Conservation (phyloP, 2,329 filamentous ascomycete genomes). For the Periconia macrospinosa region DNA sequence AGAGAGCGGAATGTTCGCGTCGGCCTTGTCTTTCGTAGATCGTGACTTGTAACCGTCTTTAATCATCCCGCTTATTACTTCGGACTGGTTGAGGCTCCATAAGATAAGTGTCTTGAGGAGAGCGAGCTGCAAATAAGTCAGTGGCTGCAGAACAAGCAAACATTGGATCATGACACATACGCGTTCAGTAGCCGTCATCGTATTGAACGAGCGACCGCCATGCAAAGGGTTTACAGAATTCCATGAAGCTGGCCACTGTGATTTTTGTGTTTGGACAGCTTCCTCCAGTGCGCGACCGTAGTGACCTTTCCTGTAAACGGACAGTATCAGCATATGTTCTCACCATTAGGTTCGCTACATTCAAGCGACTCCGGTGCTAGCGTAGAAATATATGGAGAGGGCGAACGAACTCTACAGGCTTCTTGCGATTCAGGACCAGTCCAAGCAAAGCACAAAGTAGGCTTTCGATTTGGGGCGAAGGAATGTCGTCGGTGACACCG, state of each 20-base stretch:
- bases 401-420: constrained; percentile 88
- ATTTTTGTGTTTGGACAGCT: constrained; percentile 79
- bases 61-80: constrained; percentile 77
- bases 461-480: constrained; percentile 82
- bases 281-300: constrained; percentile 94
- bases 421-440: constrained; percentile 92
- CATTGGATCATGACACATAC: constrained; percentile 54
- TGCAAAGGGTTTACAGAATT: constrained; percentile 78
- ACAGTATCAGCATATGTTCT: constrained; percentile 34
- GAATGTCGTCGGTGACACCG: constrained; percentile 75
- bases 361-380: constrained; percentile 21
- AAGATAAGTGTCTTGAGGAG: constrained; percentile 81
- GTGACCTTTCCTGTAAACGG: constrained; percentile 72
- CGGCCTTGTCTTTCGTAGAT: constrained; percentile 85
- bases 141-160: constrained; percentile 9
- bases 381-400: constrained; percentile 11
- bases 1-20: constrained; percentile 81
- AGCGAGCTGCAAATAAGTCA: constrained; percentile 63
- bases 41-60: constrained; percentile 63
- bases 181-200: constrained; percentile 78
- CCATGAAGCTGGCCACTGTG: constrained; percentile 88
- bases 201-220: constrained; percentile 77
- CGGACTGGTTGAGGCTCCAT: constrained; percentile 89
- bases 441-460: constrained; percentile 87
- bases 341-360: neutral